Evolutionary conservation across 352 stramenopile species (phyloP).

Genomic region (Phytophthora aleatoria): DNA sequence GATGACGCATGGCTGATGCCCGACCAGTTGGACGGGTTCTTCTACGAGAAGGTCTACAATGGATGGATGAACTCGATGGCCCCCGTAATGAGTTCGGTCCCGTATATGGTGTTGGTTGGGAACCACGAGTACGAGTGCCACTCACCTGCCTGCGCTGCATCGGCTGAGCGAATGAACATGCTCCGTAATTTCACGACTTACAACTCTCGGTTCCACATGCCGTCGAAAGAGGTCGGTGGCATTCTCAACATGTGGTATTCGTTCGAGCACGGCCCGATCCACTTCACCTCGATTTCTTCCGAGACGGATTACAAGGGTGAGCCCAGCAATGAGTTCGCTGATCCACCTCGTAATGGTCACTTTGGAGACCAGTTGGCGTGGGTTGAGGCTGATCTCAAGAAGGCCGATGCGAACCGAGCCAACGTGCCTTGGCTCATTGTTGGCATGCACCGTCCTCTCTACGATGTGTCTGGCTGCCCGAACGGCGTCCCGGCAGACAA

Average conservation of each 20-base stretch:
- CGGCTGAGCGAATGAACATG: conserved; percentile 42
- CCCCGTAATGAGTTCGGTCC: conserved; percentile 46
- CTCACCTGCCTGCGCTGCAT: conserved; percentile 54
- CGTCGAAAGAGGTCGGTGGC: conserved; percentile 57
- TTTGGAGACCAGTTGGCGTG: conserved; percentile 61
- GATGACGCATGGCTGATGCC: conserved; percentile 35
- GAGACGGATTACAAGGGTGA: conserved; percentile 69
- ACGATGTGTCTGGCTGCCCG: conserved; percentile 23
- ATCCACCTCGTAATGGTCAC: conserved; percentile 40
- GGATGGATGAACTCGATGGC: conserved; percentile 72
- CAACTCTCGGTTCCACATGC: conserved; percentile 87
- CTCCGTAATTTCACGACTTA: conserved; percentile 82
- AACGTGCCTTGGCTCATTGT: conserved; percentile 61
- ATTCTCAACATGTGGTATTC: conserved; percentile 88
- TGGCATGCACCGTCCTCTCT: conserved; percentile 53
- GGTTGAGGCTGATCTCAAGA: conserved; percentile 55
- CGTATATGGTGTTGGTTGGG: conserved; percentile 81
- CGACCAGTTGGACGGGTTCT: conserved; percentile 56
- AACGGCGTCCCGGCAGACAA: conserved; percentile 38
- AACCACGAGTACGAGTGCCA: conserved; percentile 91
- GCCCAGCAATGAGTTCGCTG: conserved; percentile 47
- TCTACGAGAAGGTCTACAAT: conserved; percentile 87
- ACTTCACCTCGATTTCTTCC: conserved; percentile 80
- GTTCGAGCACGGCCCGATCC: conserved; percentile 81
- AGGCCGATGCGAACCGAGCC: conserved; percentile 46